Percentiles rank a stretch among this genome's conserved stretches.
These are phyloP conservation scores for Amanita rubescens DNA, from an alignment of 768 basidiomycete species.

Conservation along the genomic window DNA sequence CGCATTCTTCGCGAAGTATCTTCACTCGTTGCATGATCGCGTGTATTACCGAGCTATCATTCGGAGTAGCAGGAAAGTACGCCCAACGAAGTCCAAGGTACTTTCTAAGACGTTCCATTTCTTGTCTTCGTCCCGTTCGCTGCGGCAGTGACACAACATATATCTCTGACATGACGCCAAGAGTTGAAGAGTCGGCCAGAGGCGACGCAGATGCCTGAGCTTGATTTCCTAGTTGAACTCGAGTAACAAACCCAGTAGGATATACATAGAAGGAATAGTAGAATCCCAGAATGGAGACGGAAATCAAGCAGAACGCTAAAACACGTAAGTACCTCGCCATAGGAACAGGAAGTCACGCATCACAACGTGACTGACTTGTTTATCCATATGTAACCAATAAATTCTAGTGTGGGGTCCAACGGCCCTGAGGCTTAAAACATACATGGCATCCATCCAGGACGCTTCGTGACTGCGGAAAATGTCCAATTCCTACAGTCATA, in stretches of 20 bases:
- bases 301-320: neutral
- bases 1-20: conserved; percentile 19
- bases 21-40: conserved; percentile 38
- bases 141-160: conserved; percentile 56
- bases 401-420: neutral
- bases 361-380: conserved; percentile 1
- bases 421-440: too few species aligned
- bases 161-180: conserved; percentile 35
- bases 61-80: conserved; percentile 42
- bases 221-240: neutral
- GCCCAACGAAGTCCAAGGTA: conserved; percentile 45
- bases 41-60: conserved; percentile 29
- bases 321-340: too few species aligned
- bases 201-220: neutral
- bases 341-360: neutral
- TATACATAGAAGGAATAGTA: neutral
- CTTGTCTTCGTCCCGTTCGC: conserved; percentile 44
- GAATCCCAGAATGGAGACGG: neutral
- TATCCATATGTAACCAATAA: conserved; percentile 8
- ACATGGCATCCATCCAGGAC: too few species aligned
- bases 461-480: too few species aligned
- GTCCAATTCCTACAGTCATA: too few species aligned
- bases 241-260: neutral
- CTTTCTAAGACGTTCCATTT: conserved; percentile 50
- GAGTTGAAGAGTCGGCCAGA: conserved; percentile 10